Evolutionary conservation across 805 yeast genomes (phyloP), one percentile per base, ranked within the genome.

Genomic region (Starmerella scarabaei): DNA sequence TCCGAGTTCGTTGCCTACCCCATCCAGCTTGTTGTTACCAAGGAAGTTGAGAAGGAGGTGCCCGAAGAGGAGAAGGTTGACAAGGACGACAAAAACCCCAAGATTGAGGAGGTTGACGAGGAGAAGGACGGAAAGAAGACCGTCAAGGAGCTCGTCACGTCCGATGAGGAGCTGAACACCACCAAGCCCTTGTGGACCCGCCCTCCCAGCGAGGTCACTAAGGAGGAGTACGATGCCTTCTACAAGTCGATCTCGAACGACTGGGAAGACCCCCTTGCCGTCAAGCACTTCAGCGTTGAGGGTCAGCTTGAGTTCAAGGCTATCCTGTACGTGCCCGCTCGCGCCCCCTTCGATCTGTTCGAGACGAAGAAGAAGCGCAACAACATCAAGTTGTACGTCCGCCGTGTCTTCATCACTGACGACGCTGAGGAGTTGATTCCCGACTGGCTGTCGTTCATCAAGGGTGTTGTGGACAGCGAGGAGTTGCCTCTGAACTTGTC

Each of bases 251-350:
- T 91, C 61, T 86, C 98, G 42, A 91, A 91, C 69, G 99, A 91
- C 69, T 91, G 98, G 98, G 98, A 91, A 73, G 98, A 91, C 65
- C 99, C 95, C 69, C 77, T 91, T 64, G 96, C 96, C 54, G 97
- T 91, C 55, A 91, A 91, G 77, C 99, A 91, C 72, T 91, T 91
- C 76, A 83, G 95, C 38, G 99, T 91, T 61, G 99, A 91, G 73
- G 99, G 99, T 75, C 98, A 91, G 74, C 77, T 91, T 59, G 99
- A 91, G 73, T 91, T 91, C 78, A 86, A 80, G 72, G 97, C 98
- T 51, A 91, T 91, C 61, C 72, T 91, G 59, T 91, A 84, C 62
- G 76, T 91, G 69, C 99, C 99, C 68, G 83, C 81, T 75, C 85
- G 98, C 73, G 96, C 99, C 58, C 98, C 99, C 68, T 83, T 91